Evolutionary conservation across 129 eudicot genomes (phyloP), one percentile per base, ranked within the genome.

Genomic region (Flaveria ramosissima): DNA sequence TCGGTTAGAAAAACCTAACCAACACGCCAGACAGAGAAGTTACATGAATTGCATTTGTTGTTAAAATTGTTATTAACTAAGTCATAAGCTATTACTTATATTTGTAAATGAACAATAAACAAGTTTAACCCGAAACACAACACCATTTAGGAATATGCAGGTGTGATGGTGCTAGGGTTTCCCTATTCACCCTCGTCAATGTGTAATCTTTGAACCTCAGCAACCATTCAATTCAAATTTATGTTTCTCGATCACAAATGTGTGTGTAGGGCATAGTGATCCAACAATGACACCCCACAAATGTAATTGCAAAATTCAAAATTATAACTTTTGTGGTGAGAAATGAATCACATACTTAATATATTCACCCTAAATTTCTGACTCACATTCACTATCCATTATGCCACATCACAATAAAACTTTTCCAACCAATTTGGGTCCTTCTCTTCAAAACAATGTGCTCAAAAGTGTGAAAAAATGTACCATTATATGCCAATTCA

Each of bases 261-360:
- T 27, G 20, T 5, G 20, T 27, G 20, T n/a, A 63, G 32, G 69
- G 69, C 46, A 63, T 63, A 43, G 69, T 16, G 21, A 62, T 62
- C 45, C 45, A 62, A 62, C 43, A 62, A 61, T 13, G 43, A 61
- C 17, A 30, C 20, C 66, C 68, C 68, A 62, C 68, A 27, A 63
- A 14, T 63, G 69, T 63, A 63, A 16, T 15, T 7, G 69, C 12
- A 63, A 63, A 26, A 19, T 63, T 23, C 12, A 63, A 63, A 26
- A 19, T 63, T 63, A 63, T 63, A 43, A 63, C 30, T 14, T 30
- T 63, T 36, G 69, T 63, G 69, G 69, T 63, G 69, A 63, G 69
- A 63, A 63, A 27, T 63, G 46, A 63, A 14, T 63, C 69, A 30
- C 46, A 30, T 14, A 63, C 32, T 61, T 1, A 63, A 63, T 63